Percentiles rank a stretch among this genome's conserved stretches.
Evolutionary conservation across 441 rosid genomes (phyloP).

Genomic region (Syzygium malaccense): DNA sequence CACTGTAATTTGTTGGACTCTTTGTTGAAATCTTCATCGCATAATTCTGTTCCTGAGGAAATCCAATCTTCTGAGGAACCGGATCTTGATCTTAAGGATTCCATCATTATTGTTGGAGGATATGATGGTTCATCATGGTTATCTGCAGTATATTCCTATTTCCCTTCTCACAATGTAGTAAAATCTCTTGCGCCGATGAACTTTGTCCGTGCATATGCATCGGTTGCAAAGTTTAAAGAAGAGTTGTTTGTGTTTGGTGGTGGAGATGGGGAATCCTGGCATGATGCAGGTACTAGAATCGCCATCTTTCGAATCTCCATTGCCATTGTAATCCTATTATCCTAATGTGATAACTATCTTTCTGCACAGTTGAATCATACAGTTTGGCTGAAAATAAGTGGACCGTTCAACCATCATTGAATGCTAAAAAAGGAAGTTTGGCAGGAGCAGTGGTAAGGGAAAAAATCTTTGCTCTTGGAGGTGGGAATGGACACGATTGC

Average conservation of each 20-base stretch:
- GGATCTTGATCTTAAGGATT: constrained; percentile 46
- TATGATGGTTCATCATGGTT: constrained; percentile 58
- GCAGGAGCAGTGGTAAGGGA: constrained; percentile 58
- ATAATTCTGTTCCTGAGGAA: constrained; percentile 10
- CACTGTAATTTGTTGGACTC: constrained; percentile 43
- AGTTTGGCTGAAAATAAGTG: constrained; percentile 46
- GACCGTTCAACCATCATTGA: constrained; percentile 55
- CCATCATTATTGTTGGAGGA: constrained; percentile 75
- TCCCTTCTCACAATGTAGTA: constrained; percentile 50
- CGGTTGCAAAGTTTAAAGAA: constrained; percentile 43
- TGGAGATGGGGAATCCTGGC: constrained; percentile 55
- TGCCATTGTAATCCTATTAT: not conserved
- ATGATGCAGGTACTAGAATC: constrained; percentile 57
- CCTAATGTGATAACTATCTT: not conserved
- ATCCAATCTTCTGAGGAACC: constrained; percentile 26
- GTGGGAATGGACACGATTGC: constrained; percentile 56
- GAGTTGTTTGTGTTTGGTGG: constrained; percentile 78
- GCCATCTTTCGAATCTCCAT: not conserved
- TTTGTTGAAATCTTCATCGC: constrained; percentile 17
- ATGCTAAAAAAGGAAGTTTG: constrained; percentile 53
- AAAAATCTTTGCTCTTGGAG: constrained; percentile 80
- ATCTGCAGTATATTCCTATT: constrained; percentile 50
- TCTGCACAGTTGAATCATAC: constrained; percentile 71
- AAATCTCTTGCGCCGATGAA: constrained; percentile 60
- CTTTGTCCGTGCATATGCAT: constrained; percentile 63